These are phyloP conservation scores for Solanum paucissectum DNA, from an alignment of 257 asterid genomes.

Conservation along the genomic window DNA sequence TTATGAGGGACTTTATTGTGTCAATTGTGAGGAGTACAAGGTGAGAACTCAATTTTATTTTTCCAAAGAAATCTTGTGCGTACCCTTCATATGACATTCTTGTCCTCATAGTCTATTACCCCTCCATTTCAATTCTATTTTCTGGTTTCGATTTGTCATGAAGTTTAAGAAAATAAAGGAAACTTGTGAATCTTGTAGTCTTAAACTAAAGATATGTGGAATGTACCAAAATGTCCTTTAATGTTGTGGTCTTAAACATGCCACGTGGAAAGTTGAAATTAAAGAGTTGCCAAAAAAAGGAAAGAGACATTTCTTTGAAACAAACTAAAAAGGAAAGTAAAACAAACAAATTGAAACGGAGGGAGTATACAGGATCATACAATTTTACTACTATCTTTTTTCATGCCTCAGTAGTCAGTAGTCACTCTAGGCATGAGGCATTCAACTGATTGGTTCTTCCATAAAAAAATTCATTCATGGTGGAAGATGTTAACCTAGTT, in stretches of 20 bases:
- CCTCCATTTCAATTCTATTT: background rate
- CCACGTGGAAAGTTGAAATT: background rate
- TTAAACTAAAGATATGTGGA: background rate
- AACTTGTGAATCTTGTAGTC: background rate
- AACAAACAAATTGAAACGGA: background rate
- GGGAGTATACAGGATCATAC: background rate
- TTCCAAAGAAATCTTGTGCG: background rate
- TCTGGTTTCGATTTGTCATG: background rate
- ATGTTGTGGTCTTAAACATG: background rate
- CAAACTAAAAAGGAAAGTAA: background rate
- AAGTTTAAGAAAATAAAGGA: background rate
- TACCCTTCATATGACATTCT: background rate
- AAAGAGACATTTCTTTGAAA: background rate
- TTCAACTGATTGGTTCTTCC: background rate
- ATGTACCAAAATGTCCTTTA: background rate
- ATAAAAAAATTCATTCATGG: background rate
- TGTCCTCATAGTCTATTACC: background rate
- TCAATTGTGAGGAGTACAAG: conserved; percentile 96
- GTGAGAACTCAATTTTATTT: conserved; percentile 16
- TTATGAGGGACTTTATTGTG: conserved; percentile 92
- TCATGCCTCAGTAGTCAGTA: background rate
- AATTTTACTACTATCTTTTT: background rate
- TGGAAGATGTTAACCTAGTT: background rate
- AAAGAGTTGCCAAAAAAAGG: background rate
- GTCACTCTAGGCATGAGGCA: background rate